Base-by-base conservation (phyloP, 2,329 filamentous ascomycete genomes). In the Catunica adiposa region DNA sequence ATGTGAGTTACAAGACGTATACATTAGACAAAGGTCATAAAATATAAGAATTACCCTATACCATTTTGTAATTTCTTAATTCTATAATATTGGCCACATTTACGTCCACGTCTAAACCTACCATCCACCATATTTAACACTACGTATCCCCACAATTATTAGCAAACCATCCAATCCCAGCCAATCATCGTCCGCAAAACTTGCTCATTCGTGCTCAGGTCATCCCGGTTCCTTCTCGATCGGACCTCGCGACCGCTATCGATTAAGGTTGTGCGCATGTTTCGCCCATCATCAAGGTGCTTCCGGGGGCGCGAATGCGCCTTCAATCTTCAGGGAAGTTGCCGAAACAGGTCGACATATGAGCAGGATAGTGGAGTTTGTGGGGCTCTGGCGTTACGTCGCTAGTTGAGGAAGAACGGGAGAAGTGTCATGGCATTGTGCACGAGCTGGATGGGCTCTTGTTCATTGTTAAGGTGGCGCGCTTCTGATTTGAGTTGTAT, bases 131-230 rank as follows among this genome's bases (percentile, higher is more conserved):
- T 22, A 2, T 7, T 44, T n/a, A 22, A 44, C 29, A 34, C 11
- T 11, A 34, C 29, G 5, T 34, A 11, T 34, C 29, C 29, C 29
- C 29, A 34, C 40, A 44, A 44, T 44, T 44, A 8, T n/a, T 17
- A 17, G 15, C 40, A n/a, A 22, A 17, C 40, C 1, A 44, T 38
- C 15, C 20, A 17, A 17, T 44, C 40, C n/a, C 48, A 51, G 15
- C 25, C 48, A 51, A 51, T 51, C 26, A 51, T 20, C 22, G 2
- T 3, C 48, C 48, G 23, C 17, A 51, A 51, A 51, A 51, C 48
- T 20, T 51, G 48, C 48, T 51, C 48, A 51, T 29, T 51, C 15
- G n/a, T 31, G 48, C 48, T 26, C 48, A 51, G 48, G 26, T n/a
- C 22, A 26, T 34, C 48, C 40, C 17, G 20, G 40, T 17, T n/a